Evolutionary conservation across 1,139 yeast genomes (phyloP).

Genomic region (Debaryomyces robertsiae): DNA sequence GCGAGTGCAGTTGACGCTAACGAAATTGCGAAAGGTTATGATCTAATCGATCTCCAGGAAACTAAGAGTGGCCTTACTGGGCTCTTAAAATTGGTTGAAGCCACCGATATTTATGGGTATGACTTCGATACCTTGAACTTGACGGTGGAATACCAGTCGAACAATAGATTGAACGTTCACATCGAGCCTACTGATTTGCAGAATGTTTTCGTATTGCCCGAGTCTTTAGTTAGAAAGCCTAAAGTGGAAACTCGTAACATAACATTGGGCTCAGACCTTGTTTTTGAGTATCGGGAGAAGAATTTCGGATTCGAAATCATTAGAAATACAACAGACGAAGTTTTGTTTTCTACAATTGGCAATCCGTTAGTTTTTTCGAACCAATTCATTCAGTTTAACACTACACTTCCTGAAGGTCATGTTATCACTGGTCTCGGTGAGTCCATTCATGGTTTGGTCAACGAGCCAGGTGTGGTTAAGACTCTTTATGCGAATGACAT

Average conservation of each 20-base stretch:
- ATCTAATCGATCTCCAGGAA: conserved; percentile 19
- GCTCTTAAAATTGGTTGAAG: conserved; percentile 23
- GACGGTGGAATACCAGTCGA: conserved; percentile 30
- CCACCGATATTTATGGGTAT: conserved; percentile 32
- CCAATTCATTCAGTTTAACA: conserved; percentile 33
- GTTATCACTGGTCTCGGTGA: conserved; percentile 35
- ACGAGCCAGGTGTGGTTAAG: conserved; percentile 30
- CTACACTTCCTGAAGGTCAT: conserved; percentile 29
- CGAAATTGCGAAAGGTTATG: conserved; percentile 28
- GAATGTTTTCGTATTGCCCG: conserved; percentile 29
- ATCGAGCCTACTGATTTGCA: conserved; percentile 28
- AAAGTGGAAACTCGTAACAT: conserved; percentile 14
- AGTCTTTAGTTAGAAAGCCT: conserved; percentile 25
- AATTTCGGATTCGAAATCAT: conserved; percentile 29
- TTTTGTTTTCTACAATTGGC: conserved; percentile 30
- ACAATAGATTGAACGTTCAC: conserved; percentile 26
- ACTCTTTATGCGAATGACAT: conserved; percentile 26
- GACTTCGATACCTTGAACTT: conserved; percentile 30
- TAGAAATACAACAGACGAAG: conserved; percentile 27
- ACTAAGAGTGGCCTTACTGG: conserved; percentile 26
- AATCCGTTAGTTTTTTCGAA: conserved; percentile 34
- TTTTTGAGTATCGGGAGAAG: conserved; percentile 23
- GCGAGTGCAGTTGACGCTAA: conserved; percentile 31
- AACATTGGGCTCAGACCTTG: conserved; percentile 21
- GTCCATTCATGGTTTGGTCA: conserved; percentile 29